These are phyloP conservation scores for Thyridium curvatum DNA, from an alignment of 2,329 filamentous ascomycete genomes.

Conservation along the genomic window DNA sequence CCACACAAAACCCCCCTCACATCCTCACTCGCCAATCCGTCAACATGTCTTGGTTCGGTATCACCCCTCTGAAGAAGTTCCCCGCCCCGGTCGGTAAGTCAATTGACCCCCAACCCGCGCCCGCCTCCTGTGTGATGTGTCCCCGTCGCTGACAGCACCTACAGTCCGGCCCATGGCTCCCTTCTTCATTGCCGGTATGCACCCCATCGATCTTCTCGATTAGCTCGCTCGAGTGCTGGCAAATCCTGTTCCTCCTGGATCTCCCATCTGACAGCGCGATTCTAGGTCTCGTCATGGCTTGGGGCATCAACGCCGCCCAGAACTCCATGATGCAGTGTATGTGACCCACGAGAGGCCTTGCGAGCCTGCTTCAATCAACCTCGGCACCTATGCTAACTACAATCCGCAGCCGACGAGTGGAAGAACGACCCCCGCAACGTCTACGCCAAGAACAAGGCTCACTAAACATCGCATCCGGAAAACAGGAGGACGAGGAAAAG, in stretches of 20 bases:
- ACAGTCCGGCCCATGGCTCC: slow-evolving; percentile 85
- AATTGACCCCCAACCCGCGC: slow-evolving; percentile 23
- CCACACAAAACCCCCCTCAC: slow-evolving; percentile 24
- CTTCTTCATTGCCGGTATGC: slow-evolving; percentile 92
- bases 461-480: slow-evolving; percentile 28
- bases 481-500: slow-evolving; percentile 11
- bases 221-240: background rate
- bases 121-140: slow-evolving; percentile 9
- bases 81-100: slow-evolving; percentile 69
- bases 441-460: slow-evolving; percentile 39
- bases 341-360: slow-evolving; percentile 11
- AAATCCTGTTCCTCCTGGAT: background rate
- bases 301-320: slow-evolving; percentile 83
- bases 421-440: slow-evolving; percentile 96
- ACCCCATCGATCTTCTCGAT: slow-evolving; percentile 3
- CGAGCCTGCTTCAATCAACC: background rate
- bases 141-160: slow-evolving; percentile 22
- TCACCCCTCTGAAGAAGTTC: slow-evolving; percentile 68
- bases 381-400: slow-evolving; percentile 1
- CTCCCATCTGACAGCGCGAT: slow-evolving; percentile 1
- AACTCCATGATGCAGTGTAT: slow-evolving; percentile 72
- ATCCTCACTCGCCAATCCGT: slow-evolving; percentile 25
- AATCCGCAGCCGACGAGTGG: slow-evolving; percentile 72
- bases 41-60: slow-evolving; percentile 71
- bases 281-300: slow-evolving; percentile 76